Evolutionary conservation across 805 yeast genomes (phyloP).

Genomic region (Myxozyma mucilagina): DNA sequence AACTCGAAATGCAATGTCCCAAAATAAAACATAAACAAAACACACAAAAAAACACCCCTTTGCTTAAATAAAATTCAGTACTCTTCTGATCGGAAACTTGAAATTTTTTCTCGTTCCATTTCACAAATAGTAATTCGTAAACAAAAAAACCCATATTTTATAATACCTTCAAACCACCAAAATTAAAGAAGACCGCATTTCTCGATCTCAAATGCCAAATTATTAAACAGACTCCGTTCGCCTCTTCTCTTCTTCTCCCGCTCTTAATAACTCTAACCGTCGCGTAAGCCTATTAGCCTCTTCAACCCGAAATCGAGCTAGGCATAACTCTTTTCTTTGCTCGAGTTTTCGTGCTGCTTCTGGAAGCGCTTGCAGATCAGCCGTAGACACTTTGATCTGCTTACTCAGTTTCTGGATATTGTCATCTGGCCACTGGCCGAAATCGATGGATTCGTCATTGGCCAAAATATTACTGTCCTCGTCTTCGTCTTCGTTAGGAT

Average conservation of each 20-base stretch:
- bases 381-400: constrained; percentile 18
- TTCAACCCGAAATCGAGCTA: constrained; percentile 21
- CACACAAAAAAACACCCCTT: background rate
- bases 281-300: constrained; percentile 21
- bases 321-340: constrained; percentile 19
- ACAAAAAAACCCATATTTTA: too few relatives aligned
- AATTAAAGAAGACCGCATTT: too few relatives aligned
- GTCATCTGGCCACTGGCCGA: constrained; percentile 1
- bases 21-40: too few relatives aligned
- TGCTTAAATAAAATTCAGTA: too few relatives aligned
- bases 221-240: background rate
- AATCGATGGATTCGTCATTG: background rate
- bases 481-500: too few relatives aligned
- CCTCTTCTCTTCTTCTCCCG: constrained; percentile 4
- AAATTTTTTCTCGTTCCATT: too few relatives aligned
- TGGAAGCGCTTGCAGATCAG: constrained; percentile 18
- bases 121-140: too few relatives aligned
- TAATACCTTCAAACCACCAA: too few relatives aligned
- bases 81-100: too few relatives aligned
- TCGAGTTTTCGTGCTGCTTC: constrained; percentile 10
- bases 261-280: constrained; percentile 13
- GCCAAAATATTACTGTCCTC: too few relatives aligned
- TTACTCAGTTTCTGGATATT: constrained; percentile 14
- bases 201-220: too few relatives aligned
- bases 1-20: background rate